These are phyloP conservation scores for Aspergillus sp. DNA, from an alignment of 2,329 filamentous ascomycete species.

Conservation along the genomic window DNA sequence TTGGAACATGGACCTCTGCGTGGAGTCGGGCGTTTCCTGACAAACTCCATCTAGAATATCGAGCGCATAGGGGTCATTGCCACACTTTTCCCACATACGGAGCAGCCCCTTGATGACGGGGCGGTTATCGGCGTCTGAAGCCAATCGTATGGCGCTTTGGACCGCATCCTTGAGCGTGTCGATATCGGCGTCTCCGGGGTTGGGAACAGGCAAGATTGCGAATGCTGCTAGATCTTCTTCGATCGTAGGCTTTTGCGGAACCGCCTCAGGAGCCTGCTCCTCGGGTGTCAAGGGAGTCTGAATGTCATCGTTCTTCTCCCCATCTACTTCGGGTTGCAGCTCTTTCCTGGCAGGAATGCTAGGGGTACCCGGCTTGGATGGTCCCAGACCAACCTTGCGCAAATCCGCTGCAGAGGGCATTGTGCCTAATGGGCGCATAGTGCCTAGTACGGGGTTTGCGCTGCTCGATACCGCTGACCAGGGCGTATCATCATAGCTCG, in stretches of 20 bases:
- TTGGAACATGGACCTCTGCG: constrained; percentile 31
- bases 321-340: constrained; percentile 23
- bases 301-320: constrained; percentile 12
- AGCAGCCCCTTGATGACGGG: constrained; percentile 30
- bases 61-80: constrained; percentile 32
- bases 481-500: constrained; percentile 73
- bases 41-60: constrained; percentile 31
- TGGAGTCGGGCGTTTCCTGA: constrained; percentile 25
- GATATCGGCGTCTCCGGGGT: constrained; percentile 26
- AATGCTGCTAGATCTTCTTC: constrained; percentile 20
- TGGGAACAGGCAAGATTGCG: constrained; percentile 20
- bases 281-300: constrained; percentile 18
- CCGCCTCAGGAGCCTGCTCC: constrained; percentile 12
- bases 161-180: constrained; percentile 29
- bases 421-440: constrained; percentile 79
- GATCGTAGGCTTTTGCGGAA: constrained; percentile 10
- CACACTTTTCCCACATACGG: constrained; percentile 28
- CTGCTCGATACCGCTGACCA: constrained; percentile 60
- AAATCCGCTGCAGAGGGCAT: constrained; percentile 65
- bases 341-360: constrained; percentile 44
- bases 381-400: constrained; percentile 49
- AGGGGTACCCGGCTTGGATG: constrained; percentile 42
- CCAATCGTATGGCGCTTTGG: constrained; percentile 27
- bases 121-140: constrained; percentile 28
- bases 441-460: constrained; percentile 73